These are phyloP conservation scores for Colletotrichum nymphaeae DNA, from an alignment of 2,329 filamentous ascomycete genomes.

Conservation along the genomic window DNA sequence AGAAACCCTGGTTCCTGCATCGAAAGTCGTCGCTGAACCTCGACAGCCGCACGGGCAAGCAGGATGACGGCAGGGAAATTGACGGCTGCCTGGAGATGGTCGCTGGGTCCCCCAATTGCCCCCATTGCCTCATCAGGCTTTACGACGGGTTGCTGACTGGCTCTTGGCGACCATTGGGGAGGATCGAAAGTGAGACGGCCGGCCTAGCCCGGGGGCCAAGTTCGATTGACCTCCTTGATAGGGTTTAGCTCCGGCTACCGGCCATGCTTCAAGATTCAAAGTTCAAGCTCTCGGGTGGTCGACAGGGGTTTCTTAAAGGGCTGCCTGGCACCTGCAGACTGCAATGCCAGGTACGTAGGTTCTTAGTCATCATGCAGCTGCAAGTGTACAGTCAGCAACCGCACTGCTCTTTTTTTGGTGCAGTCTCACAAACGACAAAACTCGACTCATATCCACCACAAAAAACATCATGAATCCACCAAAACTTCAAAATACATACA, in stretches of 20 bases:
- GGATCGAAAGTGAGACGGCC: neutral
- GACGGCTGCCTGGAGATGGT: conserved; percentile 27
- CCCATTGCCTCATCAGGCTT: neutral
- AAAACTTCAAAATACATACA: neutral
- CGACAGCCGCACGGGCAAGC: neutral
- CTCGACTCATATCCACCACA: neutral
- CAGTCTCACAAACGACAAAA: neutral
- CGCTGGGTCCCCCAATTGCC: neutral
- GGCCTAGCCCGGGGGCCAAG: neutral
- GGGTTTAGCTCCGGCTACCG: neutral
- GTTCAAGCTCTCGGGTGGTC: neutral
- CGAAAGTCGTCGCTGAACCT: neutral
- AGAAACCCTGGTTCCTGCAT: conserved; percentile 17
- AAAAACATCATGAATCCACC: neutral
- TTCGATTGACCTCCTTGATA: neutral
- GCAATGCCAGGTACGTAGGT: too few relatives aligned
- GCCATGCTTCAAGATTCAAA: neutral
- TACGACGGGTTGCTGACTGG: neutral
- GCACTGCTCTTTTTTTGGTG: neutral
- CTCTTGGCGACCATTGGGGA: neutral
- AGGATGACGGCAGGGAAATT: conserved; percentile 4
- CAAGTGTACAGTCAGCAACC: neutral
- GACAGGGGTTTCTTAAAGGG: neutral
- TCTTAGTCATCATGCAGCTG: neutral
- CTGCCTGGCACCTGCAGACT: neutral